Conservation (phyloP, 2,329 filamentous ascomycete species). For the Alternaria solani region DNA sequence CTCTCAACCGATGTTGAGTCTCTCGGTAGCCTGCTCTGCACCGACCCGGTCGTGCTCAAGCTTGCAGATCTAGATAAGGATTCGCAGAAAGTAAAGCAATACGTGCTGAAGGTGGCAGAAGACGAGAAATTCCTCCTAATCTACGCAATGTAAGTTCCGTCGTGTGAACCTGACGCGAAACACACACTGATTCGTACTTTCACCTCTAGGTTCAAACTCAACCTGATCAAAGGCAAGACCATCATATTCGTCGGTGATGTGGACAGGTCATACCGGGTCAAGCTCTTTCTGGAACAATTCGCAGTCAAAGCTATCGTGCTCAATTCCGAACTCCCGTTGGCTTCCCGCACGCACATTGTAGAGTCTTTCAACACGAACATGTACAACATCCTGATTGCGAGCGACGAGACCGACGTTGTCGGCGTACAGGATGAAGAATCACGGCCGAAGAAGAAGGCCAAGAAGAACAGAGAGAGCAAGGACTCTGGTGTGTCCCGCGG, state of each 20-base stretch:
- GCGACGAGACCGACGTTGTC: slow-evolving; percentile 87
- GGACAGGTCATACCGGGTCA: slow-evolving; percentile 88
- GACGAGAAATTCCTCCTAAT: slow-evolving; percentile 95
- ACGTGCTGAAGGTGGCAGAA: slow-evolving; percentile 90
- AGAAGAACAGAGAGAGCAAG: slow-evolving; percentile 68
- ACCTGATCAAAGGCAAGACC: slow-evolving; percentile 37
- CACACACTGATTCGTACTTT: neutral
- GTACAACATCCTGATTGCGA: slow-evolving; percentile 97
- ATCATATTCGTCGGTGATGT: slow-evolving; percentile 86
- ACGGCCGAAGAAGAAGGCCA: slow-evolving; percentile 63
- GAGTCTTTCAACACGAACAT: slow-evolving; percentile 97
- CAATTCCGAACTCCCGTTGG: slow-evolving; percentile 93
- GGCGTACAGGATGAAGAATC: slow-evolving; percentile 62
- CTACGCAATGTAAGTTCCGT: slow-evolving; percentile 88
- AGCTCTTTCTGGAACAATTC: slow-evolving; percentile 96
- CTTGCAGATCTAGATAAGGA: slow-evolving; percentile 83
- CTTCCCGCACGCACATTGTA: slow-evolving; percentile 91
- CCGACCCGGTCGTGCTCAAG: slow-evolving; percentile 79
- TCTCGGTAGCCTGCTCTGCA: slow-evolving; percentile 84
- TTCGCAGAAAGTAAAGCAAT: slow-evolving; percentile 81
- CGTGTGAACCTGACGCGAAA: neutral
- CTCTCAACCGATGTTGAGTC: slow-evolving; percentile 86
- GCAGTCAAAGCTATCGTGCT: slow-evolving; percentile 91
- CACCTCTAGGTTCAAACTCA: neutral
- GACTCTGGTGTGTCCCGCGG: slow-evolving; percentile 96